Base-by-base conservation (phyloP, 1,284 basidiomycete genomes). In the Ustilago cynodontis region DNA sequence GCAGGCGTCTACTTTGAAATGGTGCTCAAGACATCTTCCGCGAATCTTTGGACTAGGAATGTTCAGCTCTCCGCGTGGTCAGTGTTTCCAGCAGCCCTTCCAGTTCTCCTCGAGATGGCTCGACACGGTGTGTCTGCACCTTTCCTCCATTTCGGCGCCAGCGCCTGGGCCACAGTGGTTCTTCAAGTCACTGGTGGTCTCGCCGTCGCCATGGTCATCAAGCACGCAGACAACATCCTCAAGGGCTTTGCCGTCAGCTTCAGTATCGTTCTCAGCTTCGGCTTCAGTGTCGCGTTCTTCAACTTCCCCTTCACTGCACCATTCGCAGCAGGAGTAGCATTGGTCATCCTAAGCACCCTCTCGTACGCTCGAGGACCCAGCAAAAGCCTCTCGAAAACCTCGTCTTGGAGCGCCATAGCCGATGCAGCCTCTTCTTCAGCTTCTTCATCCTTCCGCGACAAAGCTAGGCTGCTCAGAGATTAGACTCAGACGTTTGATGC, bases 1-100 rank as follows among this genome's bases (percentile, higher is more conserved):
- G 96, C 96, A 0, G 95, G 96, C 14, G 96, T 98, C 29, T 98
- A 98, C 88, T 98, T 98, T 82, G 96, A 98, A 88, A 95, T 95
- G 92, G 94, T 98, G 22, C 89, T 98, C 83, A 98, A 98, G 88
- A 92, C 87, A 2, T 93, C 93, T 11, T 91, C 91, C 78, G 90
- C 91, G 20, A 94, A 97, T 86, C 90, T 98, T 8, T 98, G 95
- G 95, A 92, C 96, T 63, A 92, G 96, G 80, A 99, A 98, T 87
- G 93, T 97, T 57, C 96, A 98, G 86, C 90, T 99, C 14, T 97
- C 94, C 26, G 89, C 94, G 66, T 98, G 98, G 88, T 96, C 94
- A 28, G 89, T 99, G 51, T 88, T 95, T 51, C 96, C 96, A 1
- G 95, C 95, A 3, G 87, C 96, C 49, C 87, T 93, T 7, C 94